Percentiles rank a stretch among this genome's conserved stretches.
These are phyloP conservation scores for Penicillium polonicum DNA, from an alignment of 2,329 filamentous ascomycete genomes.

Conservation along the genomic window DNA sequence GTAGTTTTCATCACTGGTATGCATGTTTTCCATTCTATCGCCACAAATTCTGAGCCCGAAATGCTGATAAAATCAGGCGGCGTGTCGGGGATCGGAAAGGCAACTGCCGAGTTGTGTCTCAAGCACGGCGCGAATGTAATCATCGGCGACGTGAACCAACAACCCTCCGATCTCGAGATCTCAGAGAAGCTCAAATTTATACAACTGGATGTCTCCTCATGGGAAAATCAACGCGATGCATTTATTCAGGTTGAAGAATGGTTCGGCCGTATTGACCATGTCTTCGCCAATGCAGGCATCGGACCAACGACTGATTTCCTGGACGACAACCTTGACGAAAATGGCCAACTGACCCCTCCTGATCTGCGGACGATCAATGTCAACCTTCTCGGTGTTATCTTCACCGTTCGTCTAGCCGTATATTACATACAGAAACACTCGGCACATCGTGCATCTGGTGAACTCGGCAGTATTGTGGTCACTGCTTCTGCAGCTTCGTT, in stretches of 20 bases:
- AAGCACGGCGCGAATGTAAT: constrained; percentile 56
- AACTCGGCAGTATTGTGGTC: constrained; percentile 50
- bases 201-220: constrained; percentile 50
- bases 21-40: background rate
- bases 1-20: constrained; percentile 51
- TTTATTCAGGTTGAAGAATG: constrained; percentile 52
- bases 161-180: constrained; percentile 30
- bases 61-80: constrained; percentile 44
- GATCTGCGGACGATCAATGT: constrained; percentile 48
- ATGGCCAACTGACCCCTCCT: constrained; percentile 52
- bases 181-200: constrained; percentile 41
- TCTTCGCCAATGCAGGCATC: constrained; percentile 58
- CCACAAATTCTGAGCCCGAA: background rate
- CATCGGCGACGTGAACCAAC: constrained; percentile 52
- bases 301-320: constrained; percentile 50
- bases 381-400: constrained; percentile 51
- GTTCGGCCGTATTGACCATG: constrained; percentile 47
- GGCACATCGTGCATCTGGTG: constrained; percentile 42
- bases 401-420: constrained; percentile 51
- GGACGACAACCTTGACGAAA: constrained; percentile 48
- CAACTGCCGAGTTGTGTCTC: constrained; percentile 54
- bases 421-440: constrained; percentile 51
- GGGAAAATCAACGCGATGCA: constrained; percentile 51
- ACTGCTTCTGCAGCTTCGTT: constrained; percentile 53
- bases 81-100: constrained; percentile 61